These are phyloP conservation scores for Fusarium graminum DNA, from an alignment of 2,329 filamentous ascomycete genomes.

Conservation along the genomic window DNA sequence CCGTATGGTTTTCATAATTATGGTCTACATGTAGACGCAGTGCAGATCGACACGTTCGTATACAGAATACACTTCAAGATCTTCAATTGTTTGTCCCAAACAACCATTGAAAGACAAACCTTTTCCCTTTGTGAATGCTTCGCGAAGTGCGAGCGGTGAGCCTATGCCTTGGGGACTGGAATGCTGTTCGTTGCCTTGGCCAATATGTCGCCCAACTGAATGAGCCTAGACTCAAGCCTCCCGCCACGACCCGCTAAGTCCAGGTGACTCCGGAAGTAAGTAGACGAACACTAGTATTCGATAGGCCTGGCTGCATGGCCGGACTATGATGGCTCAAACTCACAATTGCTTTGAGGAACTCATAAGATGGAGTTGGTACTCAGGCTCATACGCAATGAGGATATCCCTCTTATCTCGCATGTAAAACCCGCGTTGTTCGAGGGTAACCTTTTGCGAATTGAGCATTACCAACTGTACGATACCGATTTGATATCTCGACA, in stretches of 20 bases:
- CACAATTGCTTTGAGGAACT: conserved; percentile 26
- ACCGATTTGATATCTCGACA: conserved; percentile 6
- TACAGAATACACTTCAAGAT: conserved; percentile 9
- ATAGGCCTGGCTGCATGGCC: conserved; percentile 39
- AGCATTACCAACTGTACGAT: conserved; percentile 6
- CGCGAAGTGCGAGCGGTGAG: conserved; percentile 19
- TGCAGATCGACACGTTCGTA: conserved; percentile 12
- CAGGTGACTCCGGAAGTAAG: conserved; percentile 37
- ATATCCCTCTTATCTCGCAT: conserved; percentile 12
- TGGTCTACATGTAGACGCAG: conserved; percentile 25
- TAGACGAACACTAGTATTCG: conserved; percentile 24
- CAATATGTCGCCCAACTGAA: conserved; percentile 34
- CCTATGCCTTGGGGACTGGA: conserved; percentile 35
- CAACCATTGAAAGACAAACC: not conserved
- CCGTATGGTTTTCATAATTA: conserved; percentile 31
- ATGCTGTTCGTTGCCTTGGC: conserved; percentile 37
- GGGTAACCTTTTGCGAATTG: not conserved
- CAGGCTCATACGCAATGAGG: conserved; percentile 11
- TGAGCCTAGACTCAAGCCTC: conserved; percentile 49
- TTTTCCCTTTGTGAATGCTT: conserved; percentile 15
- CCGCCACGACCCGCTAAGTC: conserved; percentile 45
- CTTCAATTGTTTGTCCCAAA: conserved; percentile 13
- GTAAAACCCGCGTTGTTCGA: not conserved
- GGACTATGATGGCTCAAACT: conserved; percentile 43
- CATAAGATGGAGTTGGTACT: conserved; percentile 38